phyloP scores from a whole-genome alignment of 2,329 filamentous ascomycete genomes.

The Colletotrichum lindemuthianum region DNA sequence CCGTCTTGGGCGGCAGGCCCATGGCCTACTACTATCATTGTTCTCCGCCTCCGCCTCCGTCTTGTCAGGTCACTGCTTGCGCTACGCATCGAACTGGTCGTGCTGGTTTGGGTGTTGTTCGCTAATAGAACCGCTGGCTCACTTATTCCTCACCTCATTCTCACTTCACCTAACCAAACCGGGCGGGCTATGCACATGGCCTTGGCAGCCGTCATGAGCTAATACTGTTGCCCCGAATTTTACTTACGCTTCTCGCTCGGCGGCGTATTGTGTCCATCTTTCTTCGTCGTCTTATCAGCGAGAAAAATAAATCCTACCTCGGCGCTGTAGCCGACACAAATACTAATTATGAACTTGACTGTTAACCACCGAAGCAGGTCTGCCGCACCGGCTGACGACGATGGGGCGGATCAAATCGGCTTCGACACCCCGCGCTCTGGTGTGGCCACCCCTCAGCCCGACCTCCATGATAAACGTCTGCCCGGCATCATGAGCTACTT shows the following conservation, averaged over 20 bases:
- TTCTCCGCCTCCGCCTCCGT: not conserved
- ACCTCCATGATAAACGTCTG: slow-evolving; percentile 92
- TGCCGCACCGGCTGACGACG: slow-evolving; percentile 70
- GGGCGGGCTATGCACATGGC: not conserved
- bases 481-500: slow-evolving; percentile 98
- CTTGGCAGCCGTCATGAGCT: slow-evolving; percentile 54
- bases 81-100: too few species aligned
- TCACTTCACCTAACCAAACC: slow-evolving; percentile 12
- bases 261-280: slow-evolving; percentile 15
- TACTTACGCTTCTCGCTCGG: slow-evolving; percentile 32
- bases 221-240: slow-evolving; percentile 14
- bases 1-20: slow-evolving; percentile 17
- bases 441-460: slow-evolving; percentile 91
- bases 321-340: slow-evolving; percentile 34
- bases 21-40: not conserved
- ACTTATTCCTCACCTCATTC: too few species aligned
- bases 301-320: slow-evolving; percentile 24
- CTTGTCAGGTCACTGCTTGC: too few species aligned
- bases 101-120: too few species aligned
- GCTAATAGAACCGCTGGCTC: too few species aligned
- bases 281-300: slow-evolving; percentile 22
- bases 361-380: slow-evolving; percentile 67
- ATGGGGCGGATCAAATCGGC: slow-evolving; percentile 79
- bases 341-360: slow-evolving; percentile 49
- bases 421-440: slow-evolving; percentile 90